These are phyloP conservation scores for Oxytropis ochrocephala DNA, from an alignment of 306 rosid genomes.

Conservation along the genomic window DNA sequence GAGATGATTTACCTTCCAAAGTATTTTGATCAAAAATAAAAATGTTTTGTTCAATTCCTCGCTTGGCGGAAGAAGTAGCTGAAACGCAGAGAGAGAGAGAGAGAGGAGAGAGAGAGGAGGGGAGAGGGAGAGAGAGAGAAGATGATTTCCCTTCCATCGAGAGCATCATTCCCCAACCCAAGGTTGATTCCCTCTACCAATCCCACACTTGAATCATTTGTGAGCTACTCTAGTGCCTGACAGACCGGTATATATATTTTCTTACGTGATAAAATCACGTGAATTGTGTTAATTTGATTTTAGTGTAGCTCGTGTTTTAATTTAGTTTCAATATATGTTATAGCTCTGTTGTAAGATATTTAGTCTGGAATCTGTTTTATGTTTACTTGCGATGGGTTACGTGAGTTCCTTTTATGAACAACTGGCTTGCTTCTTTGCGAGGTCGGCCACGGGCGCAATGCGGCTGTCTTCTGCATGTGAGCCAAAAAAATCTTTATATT, in stretches of 20 bases:
- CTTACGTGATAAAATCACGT: background rate
- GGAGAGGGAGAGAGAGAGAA: constrained; percentile 96
- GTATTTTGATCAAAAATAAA: too few relatives aligned
- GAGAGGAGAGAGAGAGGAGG: constrained; percentile 33
- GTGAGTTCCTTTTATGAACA: constrained; percentile 4
- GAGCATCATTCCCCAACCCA: constrained; percentile 77
- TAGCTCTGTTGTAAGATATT: background rate
- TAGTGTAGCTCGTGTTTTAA: background rate
- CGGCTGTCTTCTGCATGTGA: too few relatives aligned
- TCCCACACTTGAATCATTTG: constrained; percentile 40
- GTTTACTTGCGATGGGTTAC: background rate
- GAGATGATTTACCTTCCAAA: too few relatives aligned
- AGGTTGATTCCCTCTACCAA: constrained; percentile 84
- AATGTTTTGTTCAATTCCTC: background rate
- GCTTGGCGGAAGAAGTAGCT: background rate
- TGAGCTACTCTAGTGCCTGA: background rate
- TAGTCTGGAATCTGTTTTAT: background rate
- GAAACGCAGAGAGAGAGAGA: background rate
- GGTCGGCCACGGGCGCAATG: too few relatives aligned
- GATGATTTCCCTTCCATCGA: constrained; percentile 91
- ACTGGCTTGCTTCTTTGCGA: background rate
- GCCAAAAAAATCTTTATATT: too few relatives aligned
- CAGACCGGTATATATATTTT: background rate
- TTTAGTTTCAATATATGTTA: background rate
- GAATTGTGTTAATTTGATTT: background rate